Evolutionary conservation across 371 early-diverging fungal genomes (phyloP).

Genomic region (Cokeromyces recurvatus): DNA sequence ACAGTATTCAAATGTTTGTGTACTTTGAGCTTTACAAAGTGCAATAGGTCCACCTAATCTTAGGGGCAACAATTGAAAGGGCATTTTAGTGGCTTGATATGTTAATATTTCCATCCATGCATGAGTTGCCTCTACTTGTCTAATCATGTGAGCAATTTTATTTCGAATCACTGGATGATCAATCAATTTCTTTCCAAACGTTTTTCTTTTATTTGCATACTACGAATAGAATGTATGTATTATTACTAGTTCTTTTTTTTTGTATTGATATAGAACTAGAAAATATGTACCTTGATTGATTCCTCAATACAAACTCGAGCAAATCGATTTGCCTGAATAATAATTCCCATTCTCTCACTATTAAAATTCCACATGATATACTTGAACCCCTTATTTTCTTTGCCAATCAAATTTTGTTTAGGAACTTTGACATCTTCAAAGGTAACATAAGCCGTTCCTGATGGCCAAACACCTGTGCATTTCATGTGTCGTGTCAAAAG

Average conservation of each 20-base stretch:
- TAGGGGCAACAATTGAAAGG: constrained; percentile 48
- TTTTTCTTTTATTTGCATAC: constrained; percentile 80
- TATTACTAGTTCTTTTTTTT: background rate
- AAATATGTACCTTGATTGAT: constrained; percentile 46
- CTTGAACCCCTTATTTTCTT: constrained; percentile 85
- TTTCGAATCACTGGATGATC: constrained; percentile 66
- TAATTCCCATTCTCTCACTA: constrained; percentile 73
- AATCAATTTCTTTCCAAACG: constrained; percentile 76
- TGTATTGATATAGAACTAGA: too few species aligned
- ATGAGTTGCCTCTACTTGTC: constrained; percentile 68
- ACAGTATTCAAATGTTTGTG: constrained; percentile 66
- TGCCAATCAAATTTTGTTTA: constrained; percentile 72
- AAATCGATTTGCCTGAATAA: constrained; percentile 76
- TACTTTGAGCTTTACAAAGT: constrained; percentile 62
- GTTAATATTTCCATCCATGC: constrained; percentile 59
- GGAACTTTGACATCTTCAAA: constrained; percentile 84
- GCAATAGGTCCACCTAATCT: constrained; percentile 69
- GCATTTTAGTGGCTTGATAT: constrained; percentile 51
- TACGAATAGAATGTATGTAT: constrained; percentile 13
- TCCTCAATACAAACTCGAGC: constrained; percentile 84
- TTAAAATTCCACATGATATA: constrained; percentile 70
- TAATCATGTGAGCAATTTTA: constrained; percentile 68
- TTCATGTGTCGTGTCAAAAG: constrained; percentile 75
- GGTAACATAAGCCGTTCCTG: constrained; percentile 69
- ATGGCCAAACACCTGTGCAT: constrained; percentile 79